phyloP scores from a whole-genome alignment of 1,284 basidiomycete genomes.

The Ganoderma leucocontextum region DNA sequence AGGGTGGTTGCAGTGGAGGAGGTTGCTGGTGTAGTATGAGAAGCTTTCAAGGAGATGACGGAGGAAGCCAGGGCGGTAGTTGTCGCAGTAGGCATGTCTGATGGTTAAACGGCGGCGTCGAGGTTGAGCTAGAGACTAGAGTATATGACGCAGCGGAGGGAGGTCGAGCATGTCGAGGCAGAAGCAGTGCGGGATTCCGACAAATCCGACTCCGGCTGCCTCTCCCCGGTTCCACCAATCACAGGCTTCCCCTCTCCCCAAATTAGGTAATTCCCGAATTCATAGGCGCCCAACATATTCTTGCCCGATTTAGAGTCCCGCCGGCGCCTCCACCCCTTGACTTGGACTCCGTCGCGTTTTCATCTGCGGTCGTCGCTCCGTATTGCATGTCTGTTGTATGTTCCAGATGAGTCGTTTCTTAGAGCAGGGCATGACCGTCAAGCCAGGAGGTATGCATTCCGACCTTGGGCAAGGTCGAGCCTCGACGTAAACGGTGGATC shows the following conservation, averaged over 20 bases:
- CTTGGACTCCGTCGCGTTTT: no score
- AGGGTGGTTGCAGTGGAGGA: slow-evolving; percentile 55
- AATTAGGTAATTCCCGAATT: slow-evolving; percentile 12
- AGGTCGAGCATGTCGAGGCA: not conserved
- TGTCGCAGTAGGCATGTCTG: slow-evolving; percentile 39
- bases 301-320: not conserved
- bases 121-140: not conserved
- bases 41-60: slow-evolving; percentile 34
- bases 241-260: slow-evolving; percentile 10
- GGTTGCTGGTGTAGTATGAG: slow-evolving; percentile 18
- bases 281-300: not conserved
- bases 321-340: not conserved
- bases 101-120: not conserved
- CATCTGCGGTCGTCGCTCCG: not conserved
- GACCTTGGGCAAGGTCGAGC: not conserved
- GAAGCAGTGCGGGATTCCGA: not conserved
- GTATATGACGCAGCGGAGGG: slow-evolving; percentile 4
- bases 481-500: slow-evolving; percentile 18
- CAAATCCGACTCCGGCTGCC: not conserved
- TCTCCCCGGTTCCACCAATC: slow-evolving; percentile 10
- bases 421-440: no score
- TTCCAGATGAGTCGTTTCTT: no score
- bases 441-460: not conserved
- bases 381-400: not conserved
- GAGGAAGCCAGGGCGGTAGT: slow-evolving; percentile 28